These are phyloP conservation scores for Trichoderma sp. DNA, from an alignment of 2,329 filamentous ascomycete genomes.

Conservation along the genomic window DNA sequence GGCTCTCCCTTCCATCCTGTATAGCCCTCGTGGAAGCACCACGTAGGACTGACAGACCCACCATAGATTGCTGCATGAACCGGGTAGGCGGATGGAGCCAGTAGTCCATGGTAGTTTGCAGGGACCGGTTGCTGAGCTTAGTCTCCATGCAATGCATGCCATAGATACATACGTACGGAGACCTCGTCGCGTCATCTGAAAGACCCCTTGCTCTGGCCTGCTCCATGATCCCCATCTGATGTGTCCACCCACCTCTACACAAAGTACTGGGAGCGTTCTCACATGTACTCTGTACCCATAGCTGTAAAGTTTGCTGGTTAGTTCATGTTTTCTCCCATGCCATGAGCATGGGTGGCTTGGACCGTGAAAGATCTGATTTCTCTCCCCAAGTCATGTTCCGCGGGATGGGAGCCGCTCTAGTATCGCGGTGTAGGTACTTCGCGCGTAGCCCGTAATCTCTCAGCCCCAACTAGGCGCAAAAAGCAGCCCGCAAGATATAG, in stretches of 20 bases:
- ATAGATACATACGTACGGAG: slow-evolving; percentile 30
- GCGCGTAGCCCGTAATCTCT: not conserved
- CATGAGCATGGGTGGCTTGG: slow-evolving; percentile 8
- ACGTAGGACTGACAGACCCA: slow-evolving; percentile 20
- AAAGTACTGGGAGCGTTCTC: slow-evolving; percentile 7
- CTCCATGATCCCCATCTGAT: slow-evolving; percentile 19
- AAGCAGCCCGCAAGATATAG: slow-evolving; percentile 29
- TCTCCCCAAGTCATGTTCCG: not conserved
- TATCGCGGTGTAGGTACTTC: not conserved
- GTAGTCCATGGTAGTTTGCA: slow-evolving; percentile 25
- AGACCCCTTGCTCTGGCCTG: slow-evolving; percentile 3
- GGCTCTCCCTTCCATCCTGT: not conserved
- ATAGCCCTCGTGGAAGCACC: not conserved
- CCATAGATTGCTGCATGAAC: slow-evolving; percentile 29
- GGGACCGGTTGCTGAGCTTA: slow-evolving; percentile 29
- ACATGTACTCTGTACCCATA: slow-evolving; percentile 6
- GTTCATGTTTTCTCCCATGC: not conserved
- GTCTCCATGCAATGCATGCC: slow-evolving; percentile 35
- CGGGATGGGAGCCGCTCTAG: slow-evolving; percentile 5
- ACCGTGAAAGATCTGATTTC: slow-evolving; percentile 20
- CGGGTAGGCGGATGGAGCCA: slow-evolving; percentile 26
- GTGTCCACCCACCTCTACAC: slow-evolving; percentile 12
- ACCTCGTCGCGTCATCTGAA: slow-evolving; percentile 26
- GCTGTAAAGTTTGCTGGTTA: not conserved
- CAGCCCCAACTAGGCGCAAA: slow-evolving; percentile 30